A percentile compares a stretch with the other conserved stretches of the same genome.
Evolutionary conservation across 2,329 filamentous ascomycete species (phyloP).

Genomic region (Cylindrodendrum hubeiense): DNA sequence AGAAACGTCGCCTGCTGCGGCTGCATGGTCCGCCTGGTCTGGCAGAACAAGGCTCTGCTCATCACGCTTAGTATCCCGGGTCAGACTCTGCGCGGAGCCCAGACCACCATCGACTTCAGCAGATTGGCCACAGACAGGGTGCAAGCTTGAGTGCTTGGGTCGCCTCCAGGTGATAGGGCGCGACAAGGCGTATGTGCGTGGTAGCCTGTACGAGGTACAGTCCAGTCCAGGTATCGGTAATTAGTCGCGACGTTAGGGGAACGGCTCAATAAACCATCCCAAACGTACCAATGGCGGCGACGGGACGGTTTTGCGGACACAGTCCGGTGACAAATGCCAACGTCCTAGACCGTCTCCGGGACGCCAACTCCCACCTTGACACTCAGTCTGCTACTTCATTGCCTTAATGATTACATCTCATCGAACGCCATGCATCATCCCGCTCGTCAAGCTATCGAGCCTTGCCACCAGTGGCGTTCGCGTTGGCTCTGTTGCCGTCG

Average conservation of each 20-base stretch:
- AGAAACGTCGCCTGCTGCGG: constrained; percentile 6
- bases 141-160: background rate
- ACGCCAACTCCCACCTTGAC: background rate
- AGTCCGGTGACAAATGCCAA: constrained; percentile 34
- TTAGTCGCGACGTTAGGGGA: constrained; percentile 17
- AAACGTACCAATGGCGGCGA: constrained; percentile 37
- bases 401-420: background rate
- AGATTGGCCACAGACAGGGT: constrained; percentile 9
- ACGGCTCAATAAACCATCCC: constrained; percentile 21
- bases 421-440: background rate
- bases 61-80: constrained; percentile 8
- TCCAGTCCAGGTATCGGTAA: constrained; percentile 7
- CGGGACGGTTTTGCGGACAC: constrained; percentile 24
- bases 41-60: constrained; percentile 21
- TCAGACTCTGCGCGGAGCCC: constrained; percentile 1
- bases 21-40: background rate
- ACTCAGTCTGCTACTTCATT: constrained; percentile 20
- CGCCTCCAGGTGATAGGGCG: constrained; percentile 4
- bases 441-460: constrained; percentile 9
- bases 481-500: background rate
- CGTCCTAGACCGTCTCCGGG: constrained; percentile 15
- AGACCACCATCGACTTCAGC: constrained; percentile 10
- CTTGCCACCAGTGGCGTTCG: constrained; percentile 15
- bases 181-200: background rate
- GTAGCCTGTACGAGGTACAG: constrained; percentile 2